phyloP scores from a whole-genome alignment of 2,329 filamentous ascomycete genomes.

The Chrysoporthe austroafricana region DNA sequence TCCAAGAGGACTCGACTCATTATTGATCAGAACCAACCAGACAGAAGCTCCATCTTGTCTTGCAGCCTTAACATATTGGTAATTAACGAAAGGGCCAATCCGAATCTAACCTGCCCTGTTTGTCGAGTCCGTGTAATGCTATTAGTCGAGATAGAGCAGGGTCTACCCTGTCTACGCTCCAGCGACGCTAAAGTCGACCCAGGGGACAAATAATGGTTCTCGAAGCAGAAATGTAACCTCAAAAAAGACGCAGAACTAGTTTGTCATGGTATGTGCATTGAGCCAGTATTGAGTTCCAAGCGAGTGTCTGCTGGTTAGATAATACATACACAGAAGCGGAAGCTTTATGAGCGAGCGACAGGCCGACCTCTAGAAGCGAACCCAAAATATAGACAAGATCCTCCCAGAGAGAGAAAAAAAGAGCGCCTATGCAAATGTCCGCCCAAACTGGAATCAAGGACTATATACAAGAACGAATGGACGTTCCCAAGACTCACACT shows the following conservation, averaged over 20 bases:
- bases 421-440: neutral
- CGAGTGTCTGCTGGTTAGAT: conserved; percentile 5
- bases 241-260: neutral
- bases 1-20: too few species aligned
- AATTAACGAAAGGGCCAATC: neutral
- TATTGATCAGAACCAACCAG: too few species aligned
- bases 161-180: neutral
- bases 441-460: neutral
- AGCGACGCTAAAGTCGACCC: too few species aligned
- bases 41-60: too few species aligned
- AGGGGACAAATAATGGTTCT: neutral
- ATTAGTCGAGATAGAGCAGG: conserved; percentile 4
- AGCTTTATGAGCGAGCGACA: neutral
- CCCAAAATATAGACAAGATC: neutral
- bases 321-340: conserved; percentile 8
- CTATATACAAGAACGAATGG: neutral
- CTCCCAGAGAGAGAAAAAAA: neutral
- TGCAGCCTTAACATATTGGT: too few species aligned
- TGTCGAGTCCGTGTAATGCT: neutral
- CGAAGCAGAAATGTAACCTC: neutral
- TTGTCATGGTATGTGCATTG: neutral
- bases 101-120: neutral
- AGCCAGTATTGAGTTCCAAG: neutral
- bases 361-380: neutral
- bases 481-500: neutral